A percentile compares a stretch with the other conserved stretches of the same genome.
phyloP scores from a whole-genome alignment of 345 rosid genomes.

The Acer yangbiense region DNA sequence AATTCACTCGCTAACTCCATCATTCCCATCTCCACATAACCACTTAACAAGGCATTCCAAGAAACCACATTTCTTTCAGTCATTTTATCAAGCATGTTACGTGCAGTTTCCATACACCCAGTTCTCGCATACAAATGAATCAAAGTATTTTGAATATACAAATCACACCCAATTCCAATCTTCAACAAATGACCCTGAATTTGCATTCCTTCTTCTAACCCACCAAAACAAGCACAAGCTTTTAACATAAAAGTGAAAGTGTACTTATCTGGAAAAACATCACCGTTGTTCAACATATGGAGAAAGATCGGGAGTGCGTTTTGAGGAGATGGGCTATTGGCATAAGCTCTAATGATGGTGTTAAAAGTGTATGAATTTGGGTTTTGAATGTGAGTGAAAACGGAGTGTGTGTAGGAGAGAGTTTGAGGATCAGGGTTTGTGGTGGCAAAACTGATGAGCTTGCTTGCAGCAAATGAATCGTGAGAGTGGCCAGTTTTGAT shows the following conservation, averaged over 20 bases:
- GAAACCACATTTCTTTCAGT: constrained; percentile 44
- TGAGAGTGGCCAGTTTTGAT: constrained; percentile 43
- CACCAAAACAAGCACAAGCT: constrained; percentile 46
- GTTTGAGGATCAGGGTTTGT: constrained; percentile 41
- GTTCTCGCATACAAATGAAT: constrained; percentile 37
- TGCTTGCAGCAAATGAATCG: constrained; percentile 41
- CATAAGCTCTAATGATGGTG: constrained; percentile 48
- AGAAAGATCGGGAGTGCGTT: constrained; percentile 32
- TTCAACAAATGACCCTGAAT: constrained; percentile 40
- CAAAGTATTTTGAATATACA: constrained; percentile 42
- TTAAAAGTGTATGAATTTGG: constrained; percentile 46
- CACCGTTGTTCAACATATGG: constrained; percentile 36
- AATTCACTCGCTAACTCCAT: constrained; percentile 37
- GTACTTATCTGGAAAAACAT: constrained; percentile 42
- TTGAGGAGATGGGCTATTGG: constrained; percentile 37
- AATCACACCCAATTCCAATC: constrained; percentile 34
- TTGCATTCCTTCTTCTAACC: constrained; percentile 44
- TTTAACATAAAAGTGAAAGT: constrained; percentile 49
- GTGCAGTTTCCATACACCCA: constrained; percentile 36
- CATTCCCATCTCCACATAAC: constrained; percentile 40
- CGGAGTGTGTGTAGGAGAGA: constrained; percentile 45
- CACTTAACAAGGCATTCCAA: constrained; percentile 49
- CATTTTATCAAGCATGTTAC: constrained; percentile 47
- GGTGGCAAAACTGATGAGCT: constrained; percentile 40
- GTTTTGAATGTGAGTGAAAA: constrained; percentile 32